Evolutionary conservation across 768 basidiomycete genomes (phyloP).

Genomic region (Calocera viscosa): DNA sequence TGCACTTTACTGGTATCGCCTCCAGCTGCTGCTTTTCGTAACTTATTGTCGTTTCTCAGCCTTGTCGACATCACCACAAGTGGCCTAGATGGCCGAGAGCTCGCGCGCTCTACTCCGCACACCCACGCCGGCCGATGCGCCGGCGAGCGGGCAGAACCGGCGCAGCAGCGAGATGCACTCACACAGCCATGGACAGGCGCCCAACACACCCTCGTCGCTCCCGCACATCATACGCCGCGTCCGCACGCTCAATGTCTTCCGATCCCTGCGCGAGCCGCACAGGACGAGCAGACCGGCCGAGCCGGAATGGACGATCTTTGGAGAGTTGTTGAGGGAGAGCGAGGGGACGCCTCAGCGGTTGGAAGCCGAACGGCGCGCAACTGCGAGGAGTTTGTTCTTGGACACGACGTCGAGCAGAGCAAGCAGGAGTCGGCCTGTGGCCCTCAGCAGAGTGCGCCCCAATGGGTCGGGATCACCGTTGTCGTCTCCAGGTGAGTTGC

Average conservation of each 20-base stretch:
- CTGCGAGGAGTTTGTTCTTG: background rate
- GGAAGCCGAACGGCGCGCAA: background rate
- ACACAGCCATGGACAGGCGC: background rate
- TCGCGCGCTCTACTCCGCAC: background rate
- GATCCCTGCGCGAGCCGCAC: background rate
- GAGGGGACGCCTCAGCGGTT: slow-evolving; percentile 35
- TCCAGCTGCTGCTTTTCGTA: too few relatives aligned
- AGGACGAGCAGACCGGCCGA: background rate
- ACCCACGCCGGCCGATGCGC: background rate
- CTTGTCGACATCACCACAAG: background rate
- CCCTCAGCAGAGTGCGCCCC: background rate
- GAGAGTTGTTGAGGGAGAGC: slow-evolving; percentile 53
- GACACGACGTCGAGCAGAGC: background rate
- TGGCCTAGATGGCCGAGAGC: background rate
- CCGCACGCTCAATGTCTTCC: background rate
- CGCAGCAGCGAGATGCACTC: background rate
- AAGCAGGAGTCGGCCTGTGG: background rate
- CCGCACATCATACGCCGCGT: background rate
- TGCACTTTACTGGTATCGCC: too few relatives aligned
- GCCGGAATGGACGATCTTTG: slow-evolving; percentile 51
- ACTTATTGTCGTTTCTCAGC: too few relatives aligned
- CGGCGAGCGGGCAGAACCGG: background rate
- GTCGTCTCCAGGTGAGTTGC: background rate
- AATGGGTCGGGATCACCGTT: background rate
- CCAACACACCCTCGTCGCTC: background rate